Base-by-base conservation (phyloP, 2,329 filamentous ascomycete genomes). In the Penicillium sumatraense region DNA sequence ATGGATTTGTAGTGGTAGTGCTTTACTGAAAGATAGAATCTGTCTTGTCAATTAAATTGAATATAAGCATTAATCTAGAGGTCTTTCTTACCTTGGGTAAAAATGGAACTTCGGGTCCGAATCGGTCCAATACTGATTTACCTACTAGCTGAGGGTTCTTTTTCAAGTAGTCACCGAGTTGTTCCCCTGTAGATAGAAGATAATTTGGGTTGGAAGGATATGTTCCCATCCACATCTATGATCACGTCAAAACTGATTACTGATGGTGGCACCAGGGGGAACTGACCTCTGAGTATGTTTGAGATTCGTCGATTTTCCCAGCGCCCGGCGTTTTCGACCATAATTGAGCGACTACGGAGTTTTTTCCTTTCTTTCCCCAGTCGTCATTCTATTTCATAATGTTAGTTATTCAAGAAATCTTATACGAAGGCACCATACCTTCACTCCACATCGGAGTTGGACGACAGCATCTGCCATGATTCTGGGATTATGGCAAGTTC, bases 11-110 rank as follows among this genome's bases (percentile, higher is more conserved):
- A 93, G 78, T 1, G 88, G 89, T 0, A 93, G 80, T 0, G 89
- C 89, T 71, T 91, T 91, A 33, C 81, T 81, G 66, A 92, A 91
- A 8, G 88, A 91, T 1, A 92, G 78, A 38, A 92, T 86, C 78
- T 83, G 21, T 10, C 13, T 10, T 21, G 1, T 57, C 29, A 53
- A 11, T 41, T 5, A 8, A 24, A 20, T 18, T 5, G 1, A 14
- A 16, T n/a, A 8, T n/a, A 40, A 41, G 20, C 3, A 26, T 11
- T 7, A 13, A 21, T 9, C 9, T 24, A 10, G 4, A 10, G 23
- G 13, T 6, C 26, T 14, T n/a, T 40, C 66, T 35, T 64, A 81
- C 84, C 77, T 92, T 93, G 8, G 88, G 88, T 0, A 92, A 77
- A 68, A 86, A 93, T 1, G 89, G 89, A 2, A 93, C 76, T 60